Base-by-base conservation (phyloP, 768 basidiomycete species). In the Fomitopsis pulvina region DNA sequence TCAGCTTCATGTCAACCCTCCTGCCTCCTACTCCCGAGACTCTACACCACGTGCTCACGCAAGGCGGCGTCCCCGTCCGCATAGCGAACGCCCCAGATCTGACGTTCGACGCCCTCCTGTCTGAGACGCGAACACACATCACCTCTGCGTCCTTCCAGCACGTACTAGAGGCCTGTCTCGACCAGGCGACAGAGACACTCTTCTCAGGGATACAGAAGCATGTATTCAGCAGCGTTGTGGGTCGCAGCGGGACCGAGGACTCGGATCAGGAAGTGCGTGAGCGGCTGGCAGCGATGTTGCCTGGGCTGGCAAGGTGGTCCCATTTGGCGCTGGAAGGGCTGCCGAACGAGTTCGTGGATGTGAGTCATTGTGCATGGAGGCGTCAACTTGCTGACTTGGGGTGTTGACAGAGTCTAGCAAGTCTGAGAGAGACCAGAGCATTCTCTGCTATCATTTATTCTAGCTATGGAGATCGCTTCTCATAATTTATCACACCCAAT, bases 341-440 rank as follows among this genome's bases (percentile, higher is more conserved):
- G 48, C 89, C 87, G 29, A 91, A 89, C 62, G 88, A 87, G 63
- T 69, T 92, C 55, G 77, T 91, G 24, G 90, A 93, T 69, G 92
- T 91, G 61, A 66, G 87, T 77, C 6, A 18, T 16, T 2, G 38
- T 39, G 26, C 21, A 29, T 32, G 26, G 16, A 27, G 16, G 3
- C n/a, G 45, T 41, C 26, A 12, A 47, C 28, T 30, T 39, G 28
- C 29, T 29, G 32, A 16, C 24, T 32, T 34, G 26, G 48, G 29
- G 21, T 46, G 40, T 14, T 45, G 39, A 1, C 58, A 89, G 87
- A 79, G 76, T 50, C 58, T 90, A 40, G 69, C 81, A 62, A 78
- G 74, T 16, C 58, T 81, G 51, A 70, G 79, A 53, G 87, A 91
- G 64, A 76, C 87, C 12, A 65, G 72, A 25, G 82, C 77, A 55